These are phyloP conservation scores for Leptographium lundbergii DNA, from an alignment of 2,329 filamentous ascomycete species.

Conservation along the genomic window DNA sequence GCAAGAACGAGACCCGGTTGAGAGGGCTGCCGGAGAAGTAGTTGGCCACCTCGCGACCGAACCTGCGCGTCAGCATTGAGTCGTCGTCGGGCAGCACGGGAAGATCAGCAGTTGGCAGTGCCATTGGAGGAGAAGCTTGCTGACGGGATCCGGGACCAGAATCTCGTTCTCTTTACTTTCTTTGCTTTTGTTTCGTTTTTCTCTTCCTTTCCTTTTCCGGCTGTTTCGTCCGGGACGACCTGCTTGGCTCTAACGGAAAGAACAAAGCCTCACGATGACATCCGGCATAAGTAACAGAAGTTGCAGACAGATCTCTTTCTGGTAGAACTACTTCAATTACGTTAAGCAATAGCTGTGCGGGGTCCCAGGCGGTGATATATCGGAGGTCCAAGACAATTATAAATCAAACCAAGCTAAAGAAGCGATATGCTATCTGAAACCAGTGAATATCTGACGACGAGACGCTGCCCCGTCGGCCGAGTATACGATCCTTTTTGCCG, in stretches of 20 bases:
- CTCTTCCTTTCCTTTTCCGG: not conserved
- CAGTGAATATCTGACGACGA: not conserved
- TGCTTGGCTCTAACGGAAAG: not conserved
- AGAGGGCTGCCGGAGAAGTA: conserved; percentile 72
- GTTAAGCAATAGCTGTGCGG: too few species aligned
- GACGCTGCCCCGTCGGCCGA: too few species aligned
- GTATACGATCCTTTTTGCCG: not conserved
- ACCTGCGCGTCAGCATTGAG: conserved; percentile 62
- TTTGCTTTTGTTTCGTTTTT: not conserved
- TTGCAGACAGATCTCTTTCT: not conserved
- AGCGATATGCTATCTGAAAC: not conserved
- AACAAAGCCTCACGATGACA: not conserved
- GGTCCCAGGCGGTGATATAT: not conserved
- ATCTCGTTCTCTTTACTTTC: too few species aligned
- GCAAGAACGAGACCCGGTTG: conserved; percentile 70
- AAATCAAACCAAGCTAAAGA: not conserved
- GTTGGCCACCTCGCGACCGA: conserved; percentile 69
- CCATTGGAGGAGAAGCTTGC: not conserved
- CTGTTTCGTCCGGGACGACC: too few species aligned
- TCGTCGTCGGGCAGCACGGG: conserved; percentile 37
- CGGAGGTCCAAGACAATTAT: not conserved
- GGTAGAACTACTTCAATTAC: too few species aligned
- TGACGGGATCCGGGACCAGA: not conserved
- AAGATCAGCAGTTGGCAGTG: conserved; percentile 13
- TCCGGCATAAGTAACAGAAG: not conserved